Evolutionary conservation across 345 rosid genomes (phyloP), one percentile per base, ranked within the genome.

Genomic region (Mercurialis annua): DNA sequence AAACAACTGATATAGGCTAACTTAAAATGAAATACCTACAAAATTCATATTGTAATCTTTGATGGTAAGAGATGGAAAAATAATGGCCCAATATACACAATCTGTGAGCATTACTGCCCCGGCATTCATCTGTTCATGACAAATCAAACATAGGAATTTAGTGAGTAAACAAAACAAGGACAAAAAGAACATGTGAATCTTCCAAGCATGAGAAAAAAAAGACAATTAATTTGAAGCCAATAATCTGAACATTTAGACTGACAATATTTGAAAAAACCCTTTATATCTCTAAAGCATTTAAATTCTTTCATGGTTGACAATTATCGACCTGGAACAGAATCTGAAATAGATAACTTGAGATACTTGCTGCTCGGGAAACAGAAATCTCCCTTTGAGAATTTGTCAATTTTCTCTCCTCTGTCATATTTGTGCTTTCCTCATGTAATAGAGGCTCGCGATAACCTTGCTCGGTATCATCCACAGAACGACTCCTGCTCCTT

Each of bases 91-190:
- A 77, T 82, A 90, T 21, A 84, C 64, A 59, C 76, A 68, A 69
- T 87, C 92, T 20, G 90, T 90, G 27, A 87, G 84, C 81, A 80
- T 79, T 48, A 82, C 86, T 26, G 90, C 88, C 72, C 88, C 92
- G 31, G 85, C 87, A 72, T 64, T 74, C 61, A 74, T 78, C 92
- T 87, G 80, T 76, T 47, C 56, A 72, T 36, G 55, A 65, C 40
- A 70, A 27, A 76, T 24, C 16, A 53, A 51, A 64, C 16, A 58
- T 16, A 67, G 34, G n/a, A 65, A 67, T 49, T 29, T 31, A 15
- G 60, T 27, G 57, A 63, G 66, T 31, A 47, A 43, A 42, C 14
- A 21, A 58, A 44, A 8, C 36, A 64, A 55, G 18, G 3, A 16
- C 14, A 64, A 53, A 36, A 6, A 27, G 21, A 56, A 38, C 34